phyloP scores from a whole-genome alignment of 768 basidiomycete species.

The Pleurotus ostreatus region DNA sequence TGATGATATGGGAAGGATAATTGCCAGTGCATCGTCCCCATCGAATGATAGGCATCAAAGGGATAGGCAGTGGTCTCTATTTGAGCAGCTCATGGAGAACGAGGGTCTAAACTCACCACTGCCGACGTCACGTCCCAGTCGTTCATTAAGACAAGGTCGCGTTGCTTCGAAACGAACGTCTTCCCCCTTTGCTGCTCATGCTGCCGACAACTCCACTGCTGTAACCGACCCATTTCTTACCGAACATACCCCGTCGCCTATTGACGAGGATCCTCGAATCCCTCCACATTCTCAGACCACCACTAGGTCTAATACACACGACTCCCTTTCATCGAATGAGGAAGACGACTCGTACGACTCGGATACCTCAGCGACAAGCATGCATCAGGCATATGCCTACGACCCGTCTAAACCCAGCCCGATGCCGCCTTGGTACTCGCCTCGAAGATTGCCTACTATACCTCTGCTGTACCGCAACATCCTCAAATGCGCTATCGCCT shows the following conservation, averaged over 20 bases:
- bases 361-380: background rate
- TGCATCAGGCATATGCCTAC: too few species aligned
- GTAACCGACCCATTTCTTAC: constrained; percentile 13
- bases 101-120: constrained; percentile 39
- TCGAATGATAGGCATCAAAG: constrained; percentile 14
- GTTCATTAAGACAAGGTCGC: constrained; percentile 2
- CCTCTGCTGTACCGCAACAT: constrained; percentile 64
- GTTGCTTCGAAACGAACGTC: background rate
- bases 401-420: constrained; percentile 4
- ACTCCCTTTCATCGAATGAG: constrained; percentile 12
- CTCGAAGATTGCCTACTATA: constrained; percentile 29
- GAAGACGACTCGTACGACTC: constrained; percentile 14
- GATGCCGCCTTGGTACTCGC: constrained; percentile 8
- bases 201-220: background rate
- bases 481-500: constrained; percentile 88
- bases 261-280: constrained; percentile 6
- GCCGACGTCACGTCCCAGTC: constrained; percentile 10
- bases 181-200: background rate
- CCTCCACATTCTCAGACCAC: background rate
- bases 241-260: constrained; percentile 11
- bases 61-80: constrained; percentile 53
- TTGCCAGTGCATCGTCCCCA: constrained; percentile 11
- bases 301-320: background rate
- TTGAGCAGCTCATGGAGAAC: constrained; percentile 70
- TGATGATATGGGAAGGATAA: constrained; percentile 11